phyloP scores from a whole-genome alignment of 1,139 yeast genomes.

The Lodderomyces orthopsilosis region DNA sequence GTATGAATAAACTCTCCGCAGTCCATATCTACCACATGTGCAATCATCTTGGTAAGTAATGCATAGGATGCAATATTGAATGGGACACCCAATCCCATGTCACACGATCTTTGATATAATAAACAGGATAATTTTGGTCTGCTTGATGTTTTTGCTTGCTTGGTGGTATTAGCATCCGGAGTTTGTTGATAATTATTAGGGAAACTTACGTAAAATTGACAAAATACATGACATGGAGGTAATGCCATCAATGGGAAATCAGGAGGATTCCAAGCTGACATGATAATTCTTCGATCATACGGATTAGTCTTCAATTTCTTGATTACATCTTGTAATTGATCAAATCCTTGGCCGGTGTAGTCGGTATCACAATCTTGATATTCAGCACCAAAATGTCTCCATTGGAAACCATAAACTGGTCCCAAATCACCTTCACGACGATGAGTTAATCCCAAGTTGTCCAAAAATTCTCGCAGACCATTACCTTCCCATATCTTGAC shows the following conservation, averaged over 20 bases:
- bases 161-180: conserved; percentile 6
- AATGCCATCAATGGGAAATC: conserved; percentile 92
- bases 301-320: conserved; percentile 82
- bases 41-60: conserved; percentile 87
- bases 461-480: conserved; percentile 91
- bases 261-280: conserved; percentile 98
- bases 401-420: conserved; percentile 97
- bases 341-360: conserved; percentile 84
- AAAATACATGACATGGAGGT: conserved; percentile 97
- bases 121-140: conserved; percentile 79
- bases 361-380: conserved; percentile 84
- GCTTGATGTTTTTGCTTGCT: conserved; percentile 16
- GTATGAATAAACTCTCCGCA: conserved; percentile 95
- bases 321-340: conserved; percentile 80
- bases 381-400: conserved; percentile 98
- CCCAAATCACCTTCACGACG: conserved; percentile 95
- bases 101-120: conserved; percentile 96
- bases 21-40: conserved; percentile 89
- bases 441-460: conserved; percentile 71
- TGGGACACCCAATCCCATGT: conserved; percentile 98
- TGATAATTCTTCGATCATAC: conserved; percentile 86
- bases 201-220: conserved; percentile 89
- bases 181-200: conserved; percentile 35
- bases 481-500: conserved; percentile 98
- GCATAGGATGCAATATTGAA: conserved; percentile 97